Evolutionary conservation across 495 filamentous ascomycete genomes (phyloP).

Genomic region (Aspergillus incahuasiensis): DNA sequence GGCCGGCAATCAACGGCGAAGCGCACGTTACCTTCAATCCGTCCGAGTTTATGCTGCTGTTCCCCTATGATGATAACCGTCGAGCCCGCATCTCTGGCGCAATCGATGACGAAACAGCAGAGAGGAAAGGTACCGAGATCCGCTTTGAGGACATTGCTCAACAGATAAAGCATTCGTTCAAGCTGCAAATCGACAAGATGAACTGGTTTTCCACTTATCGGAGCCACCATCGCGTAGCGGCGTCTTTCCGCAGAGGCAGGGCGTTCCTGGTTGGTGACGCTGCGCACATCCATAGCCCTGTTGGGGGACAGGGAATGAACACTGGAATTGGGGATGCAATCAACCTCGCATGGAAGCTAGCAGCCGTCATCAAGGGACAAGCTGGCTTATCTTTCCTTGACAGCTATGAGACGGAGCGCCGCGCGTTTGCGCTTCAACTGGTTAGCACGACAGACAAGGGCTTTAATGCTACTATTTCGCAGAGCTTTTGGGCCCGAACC

Average conservation of each 20-base stretch:
- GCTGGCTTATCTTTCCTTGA: conserved; percentile 41
- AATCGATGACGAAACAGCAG: conserved; percentile 13
- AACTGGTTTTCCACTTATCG: conserved; percentile 37
- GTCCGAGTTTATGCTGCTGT: conserved; percentile 25
- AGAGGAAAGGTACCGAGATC: conserved; percentile 17
- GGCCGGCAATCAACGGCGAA: conserved; percentile 32
- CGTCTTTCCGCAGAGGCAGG: conserved; percentile 24
- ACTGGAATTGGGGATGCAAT: conserved; percentile 55
- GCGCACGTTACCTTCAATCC: conserved; percentile 26
- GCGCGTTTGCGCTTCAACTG: conserved; percentile 28
- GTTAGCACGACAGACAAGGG: conserved; percentile 29
- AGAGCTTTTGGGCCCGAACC: conserved; percentile 22
- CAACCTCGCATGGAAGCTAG: conserved; percentile 55
- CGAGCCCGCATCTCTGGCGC: conserved; percentile 25
- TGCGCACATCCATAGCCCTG: conserved; percentile 55
- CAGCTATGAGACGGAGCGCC: conserved; percentile 50
- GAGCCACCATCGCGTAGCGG: conserved; percentile 31
- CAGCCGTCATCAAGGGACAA: conserved; percentile 42
- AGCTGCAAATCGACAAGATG: conserved; percentile 26
- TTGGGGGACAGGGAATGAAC: conserved; percentile 59
- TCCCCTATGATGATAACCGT: conserved; percentile 22
- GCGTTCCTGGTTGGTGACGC: conserved; percentile 41
- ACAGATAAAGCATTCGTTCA: conserved; percentile 15
- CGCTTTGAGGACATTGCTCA: conserved; percentile 29
- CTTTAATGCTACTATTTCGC: conserved; percentile 22